Percentiles rank a stretch among this genome's conserved stretches.
phyloP scores from a whole-genome alignment of 495 filamentous ascomycete species.

The Copromyces sp. region DNA sequence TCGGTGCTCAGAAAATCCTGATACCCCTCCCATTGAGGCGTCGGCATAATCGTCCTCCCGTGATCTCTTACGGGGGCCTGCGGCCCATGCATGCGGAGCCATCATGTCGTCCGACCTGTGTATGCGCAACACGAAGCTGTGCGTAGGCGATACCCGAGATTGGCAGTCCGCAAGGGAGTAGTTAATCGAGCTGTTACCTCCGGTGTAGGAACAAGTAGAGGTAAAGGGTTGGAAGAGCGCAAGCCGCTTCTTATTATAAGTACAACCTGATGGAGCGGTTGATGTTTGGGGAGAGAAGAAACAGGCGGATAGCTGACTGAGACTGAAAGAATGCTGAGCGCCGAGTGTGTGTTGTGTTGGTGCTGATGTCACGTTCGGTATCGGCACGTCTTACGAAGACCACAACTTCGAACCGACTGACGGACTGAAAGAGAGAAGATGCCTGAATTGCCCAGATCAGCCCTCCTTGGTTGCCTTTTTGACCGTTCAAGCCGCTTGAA shows the following conservation, averaged over 20 bases:
- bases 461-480: not conserved
- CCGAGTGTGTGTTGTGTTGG: not conserved
- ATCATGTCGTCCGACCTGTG: conserved; percentile 5
- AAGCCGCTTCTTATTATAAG: not conserved
- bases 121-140: not conserved
- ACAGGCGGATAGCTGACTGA: not conserved
- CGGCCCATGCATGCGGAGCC: conserved; percentile 11
- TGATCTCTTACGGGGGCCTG: conserved; percentile 19
- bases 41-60: conserved; percentile 26
- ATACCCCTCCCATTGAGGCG: conserved; percentile 12
- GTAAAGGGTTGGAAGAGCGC: not conserved
- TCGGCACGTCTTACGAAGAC: not conserved
- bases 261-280: not conserved
- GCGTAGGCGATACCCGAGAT: not conserved
- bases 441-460: not conserved
- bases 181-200: not conserved
- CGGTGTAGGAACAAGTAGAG: not conserved
- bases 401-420: not conserved
- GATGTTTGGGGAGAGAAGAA: not conserved
- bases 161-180: not conserved
- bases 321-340: not conserved
- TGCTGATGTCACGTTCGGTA: not conserved
- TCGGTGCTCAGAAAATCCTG: conserved; percentile 39
- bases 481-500: not conserved
- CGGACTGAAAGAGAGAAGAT: not conserved